phyloP scores from a whole-genome alignment of 257 asterid genomes.

The Cruciata laevipes region DNA sequence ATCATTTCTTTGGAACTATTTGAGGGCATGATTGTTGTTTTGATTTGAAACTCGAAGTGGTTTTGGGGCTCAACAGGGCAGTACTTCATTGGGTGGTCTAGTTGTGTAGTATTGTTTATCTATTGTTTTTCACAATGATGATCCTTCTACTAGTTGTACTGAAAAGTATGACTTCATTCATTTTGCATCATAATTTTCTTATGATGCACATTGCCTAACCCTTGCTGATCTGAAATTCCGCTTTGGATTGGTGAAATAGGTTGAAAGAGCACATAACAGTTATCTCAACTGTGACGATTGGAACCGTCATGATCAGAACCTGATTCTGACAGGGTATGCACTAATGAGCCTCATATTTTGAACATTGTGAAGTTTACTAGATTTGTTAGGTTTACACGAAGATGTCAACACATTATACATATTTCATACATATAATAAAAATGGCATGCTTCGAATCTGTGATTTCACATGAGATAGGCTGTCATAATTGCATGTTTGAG shows the following conservation, averaged over 20 bases:
- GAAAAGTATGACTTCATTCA: too few species aligned
- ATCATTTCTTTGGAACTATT: background rate
- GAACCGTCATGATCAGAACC: slow-evolving; percentile 84
- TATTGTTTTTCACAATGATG: background rate
- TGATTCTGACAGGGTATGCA: slow-evolving; percentile 82
- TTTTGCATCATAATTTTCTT: background rate
- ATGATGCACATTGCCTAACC: background rate
- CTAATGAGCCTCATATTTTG: background rate
- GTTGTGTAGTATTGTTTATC: background rate
- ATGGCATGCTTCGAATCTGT: background rate
- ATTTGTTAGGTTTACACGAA: background rate
- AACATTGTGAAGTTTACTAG: background rate
- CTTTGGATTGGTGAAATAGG: slow-evolving; percentile 37
- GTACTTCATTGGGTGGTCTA: background rate
- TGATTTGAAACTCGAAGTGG: background rate
- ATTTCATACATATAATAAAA: background rate
- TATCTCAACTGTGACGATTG: slow-evolving; percentile 99
- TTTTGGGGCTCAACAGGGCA: background rate
- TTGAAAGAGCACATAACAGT: slow-evolving; percentile 87
- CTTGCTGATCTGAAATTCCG: background rate
- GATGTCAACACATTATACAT: background rate
- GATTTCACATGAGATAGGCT: background rate
- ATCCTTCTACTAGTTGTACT: too few species aligned
- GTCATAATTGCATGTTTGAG: background rate
- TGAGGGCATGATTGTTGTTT: background rate